phyloP scores from a whole-genome alignment of 2,329 filamentous ascomycete species.

The Aureobasidium sp. region DNA sequence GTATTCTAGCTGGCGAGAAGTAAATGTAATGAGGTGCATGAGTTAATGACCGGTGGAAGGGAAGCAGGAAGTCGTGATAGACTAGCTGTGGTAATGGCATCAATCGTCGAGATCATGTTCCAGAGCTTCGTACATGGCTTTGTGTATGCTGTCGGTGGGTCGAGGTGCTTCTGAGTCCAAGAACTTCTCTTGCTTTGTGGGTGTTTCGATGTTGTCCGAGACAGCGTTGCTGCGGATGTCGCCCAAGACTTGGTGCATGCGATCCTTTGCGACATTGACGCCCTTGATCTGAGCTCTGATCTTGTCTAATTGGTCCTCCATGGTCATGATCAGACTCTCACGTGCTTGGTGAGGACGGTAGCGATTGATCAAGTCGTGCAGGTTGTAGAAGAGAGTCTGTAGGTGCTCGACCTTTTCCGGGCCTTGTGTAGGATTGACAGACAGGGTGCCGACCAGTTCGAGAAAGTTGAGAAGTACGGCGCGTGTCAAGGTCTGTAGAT shows the following conservation, averaged over 20 bases:
- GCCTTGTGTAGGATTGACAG: conserved; percentile 54
- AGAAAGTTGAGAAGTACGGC: conserved; percentile 83
- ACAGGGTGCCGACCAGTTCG: conserved; percentile 66
- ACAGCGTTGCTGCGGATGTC: conserved; percentile 1
- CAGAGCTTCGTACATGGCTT: conserved; percentile 14
- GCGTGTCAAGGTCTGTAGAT: conserved; percentile 66
- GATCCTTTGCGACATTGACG: conserved; percentile 58
- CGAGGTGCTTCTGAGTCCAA: not conserved
- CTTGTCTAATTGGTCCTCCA: conserved; percentile 73
- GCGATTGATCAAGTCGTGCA: conserved; percentile 88
- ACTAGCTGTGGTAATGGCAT: not conserved
- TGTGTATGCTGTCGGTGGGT: not conserved
- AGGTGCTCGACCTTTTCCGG: conserved; percentile 68
- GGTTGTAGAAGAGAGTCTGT: conserved; percentile 76
- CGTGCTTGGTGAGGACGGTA: conserved; percentile 89
- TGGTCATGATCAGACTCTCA: conserved; percentile 76
- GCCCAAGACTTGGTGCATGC: conserved; percentile 54
- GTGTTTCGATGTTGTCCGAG: not conserved
- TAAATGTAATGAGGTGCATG: not conserved
- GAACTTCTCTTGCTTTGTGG: not conserved
- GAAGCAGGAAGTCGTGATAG: not conserved
- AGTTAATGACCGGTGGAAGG: not conserved
- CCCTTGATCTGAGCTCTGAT: conserved; percentile 64
- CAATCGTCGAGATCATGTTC: conserved; percentile 12
- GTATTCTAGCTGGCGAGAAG: conserved; percentile 16